These are phyloP conservation scores for Neonectria punicea DNA, from an alignment of 2,329 filamentous ascomycete genomes.

Conservation along the genomic window DNA sequence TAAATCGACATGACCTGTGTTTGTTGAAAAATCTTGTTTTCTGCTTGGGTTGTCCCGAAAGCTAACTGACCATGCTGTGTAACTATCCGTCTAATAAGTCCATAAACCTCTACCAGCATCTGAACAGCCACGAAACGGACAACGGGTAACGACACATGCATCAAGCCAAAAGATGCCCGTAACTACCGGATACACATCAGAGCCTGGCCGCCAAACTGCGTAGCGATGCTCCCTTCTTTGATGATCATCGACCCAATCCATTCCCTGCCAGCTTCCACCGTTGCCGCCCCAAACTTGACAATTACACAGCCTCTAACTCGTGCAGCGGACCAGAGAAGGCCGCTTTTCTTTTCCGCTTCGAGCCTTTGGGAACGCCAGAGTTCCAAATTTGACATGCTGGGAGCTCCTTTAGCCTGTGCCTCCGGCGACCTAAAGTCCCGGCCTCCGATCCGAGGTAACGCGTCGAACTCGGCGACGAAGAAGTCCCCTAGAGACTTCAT, in stretches of 20 bases:
- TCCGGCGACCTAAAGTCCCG: conserved; percentile 76
- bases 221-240: conserved; percentile 76
- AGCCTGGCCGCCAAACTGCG: conserved; percentile 82
- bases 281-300: conserved; percentile 88
- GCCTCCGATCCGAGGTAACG: conserved; percentile 82
- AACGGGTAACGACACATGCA: background rate
- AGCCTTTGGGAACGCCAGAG: conserved; percentile 67
- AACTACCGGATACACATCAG: conserved; percentile 75
- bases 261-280: conserved; percentile 80
- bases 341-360: conserved; percentile 65
- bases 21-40: background rate
- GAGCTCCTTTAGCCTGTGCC: conserved; percentile 53
- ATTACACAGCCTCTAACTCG: conserved; percentile 84
- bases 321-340: conserved; percentile 84
- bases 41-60: background rate
- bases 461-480: conserved; percentile 82
- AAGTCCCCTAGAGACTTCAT: conserved; percentile 75
- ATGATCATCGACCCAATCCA: conserved; percentile 84
- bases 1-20: background rate
- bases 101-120: background rate
- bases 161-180: background rate
- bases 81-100: background rate
- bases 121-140: background rate
- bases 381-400: conserved; percentile 54
- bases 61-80: background rate